phyloP scores from a whole-genome alignment of 129 eudicot genomes.

The Ambrosia artemisiifolia region DNA sequence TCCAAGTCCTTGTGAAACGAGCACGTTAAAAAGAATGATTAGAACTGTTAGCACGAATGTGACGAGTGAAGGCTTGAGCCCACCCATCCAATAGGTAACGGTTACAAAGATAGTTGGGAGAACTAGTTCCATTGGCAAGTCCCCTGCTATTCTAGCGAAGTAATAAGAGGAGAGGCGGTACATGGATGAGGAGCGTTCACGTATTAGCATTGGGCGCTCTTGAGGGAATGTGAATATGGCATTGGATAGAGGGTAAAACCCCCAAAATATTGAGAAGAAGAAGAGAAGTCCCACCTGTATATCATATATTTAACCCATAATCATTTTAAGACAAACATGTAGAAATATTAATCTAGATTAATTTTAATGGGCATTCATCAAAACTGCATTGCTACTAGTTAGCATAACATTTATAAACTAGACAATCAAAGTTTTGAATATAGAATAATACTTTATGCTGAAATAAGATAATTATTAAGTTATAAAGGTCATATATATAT shows the following conservation, averaged over 20 bases:
- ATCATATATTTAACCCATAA: slow-evolving; percentile 1
- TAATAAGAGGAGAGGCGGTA: slow-evolving; percentile 88
- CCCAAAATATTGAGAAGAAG: slow-evolving; percentile 96
- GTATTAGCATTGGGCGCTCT: slow-evolving; percentile 74
- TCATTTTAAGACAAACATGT: not conserved
- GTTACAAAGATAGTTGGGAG: slow-evolving; percentile 76
- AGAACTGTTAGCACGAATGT: slow-evolving; percentile 66
- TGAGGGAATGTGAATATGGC: slow-evolving; percentile 88
- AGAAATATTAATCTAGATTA: not conserved
- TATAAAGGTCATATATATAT: not conserved
- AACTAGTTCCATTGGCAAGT: slow-evolving; percentile 92
- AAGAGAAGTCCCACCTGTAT: slow-evolving; percentile 85
- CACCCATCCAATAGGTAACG: slow-evolving; percentile 88
- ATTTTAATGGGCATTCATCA: not conserved
- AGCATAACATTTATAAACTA: not conserved
- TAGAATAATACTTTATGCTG: not conserved
- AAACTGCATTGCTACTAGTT: not conserved
- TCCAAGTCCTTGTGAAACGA: slow-evolving; percentile 95
- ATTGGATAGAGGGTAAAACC: slow-evolving; percentile 82
- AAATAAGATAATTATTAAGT: not conserved
- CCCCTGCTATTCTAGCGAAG: slow-evolving; percentile 76
- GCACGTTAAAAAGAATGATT: slow-evolving; percentile 74
- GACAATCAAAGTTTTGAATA: not conserved
- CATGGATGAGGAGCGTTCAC: slow-evolving; percentile 79
- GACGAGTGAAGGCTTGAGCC: slow-evolving; percentile 64